Percentiles rank a stretch among this genome's conserved stretches.
These are phyloP conservation scores for Lycium ferocissimum DNA, from an alignment of 257 asterid species.

Conservation along the genomic window DNA sequence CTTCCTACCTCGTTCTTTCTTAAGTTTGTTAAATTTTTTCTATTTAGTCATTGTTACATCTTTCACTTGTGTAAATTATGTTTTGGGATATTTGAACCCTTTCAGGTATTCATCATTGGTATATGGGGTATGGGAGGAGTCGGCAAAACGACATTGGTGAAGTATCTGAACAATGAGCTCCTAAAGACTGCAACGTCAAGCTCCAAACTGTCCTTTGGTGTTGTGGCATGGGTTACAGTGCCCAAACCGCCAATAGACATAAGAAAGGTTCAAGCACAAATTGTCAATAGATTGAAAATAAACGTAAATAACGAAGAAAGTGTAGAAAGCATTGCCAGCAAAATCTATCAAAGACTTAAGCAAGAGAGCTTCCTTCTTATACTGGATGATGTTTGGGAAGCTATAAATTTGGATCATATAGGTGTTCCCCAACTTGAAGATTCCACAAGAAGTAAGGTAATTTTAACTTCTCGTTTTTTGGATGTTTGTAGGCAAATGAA, in stretches of 20 bases:
- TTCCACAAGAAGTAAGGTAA: neutral
- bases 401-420: constrained; percentile 14
- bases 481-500: neutral
- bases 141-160: neutral
- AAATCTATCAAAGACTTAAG: constrained; percentile 10
- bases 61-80: neutral
- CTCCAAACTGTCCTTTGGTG: neutral
- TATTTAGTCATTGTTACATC: neutral
- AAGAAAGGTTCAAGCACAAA: constrained; percentile 5
- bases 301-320: neutral
- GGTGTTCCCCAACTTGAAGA: constrained; percentile 29
- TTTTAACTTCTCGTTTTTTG: constrained; percentile 11
- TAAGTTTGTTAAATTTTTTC: neutral
- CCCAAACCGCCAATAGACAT: constrained; percentile 8
- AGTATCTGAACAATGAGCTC: constrained; percentile 15
- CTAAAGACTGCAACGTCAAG: neutral
- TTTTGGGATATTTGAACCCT: neutral
- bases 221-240: constrained; percentile 18
- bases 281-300: constrained; percentile 10
- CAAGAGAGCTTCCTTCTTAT: constrained; percentile 28
- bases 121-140: neutral
- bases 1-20: neutral
- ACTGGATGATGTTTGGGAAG: constrained; percentile 37
- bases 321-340: neutral
- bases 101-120: neutral